Evolutionary conservation across 495 filamentous ascomycete genomes (phyloP).

Genomic region (Chaetomium cochliodes): DNA sequence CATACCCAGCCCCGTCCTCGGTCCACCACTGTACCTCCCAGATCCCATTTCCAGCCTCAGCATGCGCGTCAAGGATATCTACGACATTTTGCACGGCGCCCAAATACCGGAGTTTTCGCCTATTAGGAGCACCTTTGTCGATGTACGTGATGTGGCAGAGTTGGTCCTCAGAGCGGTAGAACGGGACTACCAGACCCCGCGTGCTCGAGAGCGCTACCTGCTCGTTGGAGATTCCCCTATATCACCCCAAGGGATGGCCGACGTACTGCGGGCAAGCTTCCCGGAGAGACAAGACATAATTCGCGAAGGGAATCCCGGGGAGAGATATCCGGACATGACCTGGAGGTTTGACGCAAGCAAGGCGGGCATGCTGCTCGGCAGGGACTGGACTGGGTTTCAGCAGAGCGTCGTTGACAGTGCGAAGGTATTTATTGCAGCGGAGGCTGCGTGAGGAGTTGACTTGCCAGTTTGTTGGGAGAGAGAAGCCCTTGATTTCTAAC

Average conservation of each 20-base stretch:
- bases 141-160: conserved; percentile 41
- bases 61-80: conserved; percentile 33
- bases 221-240: conserved; percentile 23
- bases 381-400: conserved; percentile 37
- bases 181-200: conserved; percentile 23
- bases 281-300: conserved; percentile 35
- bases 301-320: conserved; percentile 32
- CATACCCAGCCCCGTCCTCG: conserved; percentile 26
- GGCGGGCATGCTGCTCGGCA: conserved; percentile 31
- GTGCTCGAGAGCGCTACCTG: conserved; percentile 31
- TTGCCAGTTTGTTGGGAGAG: not conserved
- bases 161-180: conserved; percentile 33
- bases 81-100: conserved; percentile 31
- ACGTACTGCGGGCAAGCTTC: conserved; percentile 33
- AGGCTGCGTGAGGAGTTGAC: not conserved
- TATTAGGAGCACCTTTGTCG: conserved; percentile 33
- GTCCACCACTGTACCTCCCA: conserved; percentile 35
- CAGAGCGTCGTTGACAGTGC: conserved; percentile 38
- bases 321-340: conserved; percentile 18
- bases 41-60: conserved; percentile 27
- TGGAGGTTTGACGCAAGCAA: conserved; percentile 33
- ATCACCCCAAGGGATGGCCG: conserved; percentile 35
- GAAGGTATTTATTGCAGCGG: conserved; percentile 22
- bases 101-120: conserved; percentile 29
- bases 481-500: not conserved